Evolutionary conservation across 768 basidiomycete genomes (phyloP).

Genomic region (Lanmaoa rubissima): DNA sequence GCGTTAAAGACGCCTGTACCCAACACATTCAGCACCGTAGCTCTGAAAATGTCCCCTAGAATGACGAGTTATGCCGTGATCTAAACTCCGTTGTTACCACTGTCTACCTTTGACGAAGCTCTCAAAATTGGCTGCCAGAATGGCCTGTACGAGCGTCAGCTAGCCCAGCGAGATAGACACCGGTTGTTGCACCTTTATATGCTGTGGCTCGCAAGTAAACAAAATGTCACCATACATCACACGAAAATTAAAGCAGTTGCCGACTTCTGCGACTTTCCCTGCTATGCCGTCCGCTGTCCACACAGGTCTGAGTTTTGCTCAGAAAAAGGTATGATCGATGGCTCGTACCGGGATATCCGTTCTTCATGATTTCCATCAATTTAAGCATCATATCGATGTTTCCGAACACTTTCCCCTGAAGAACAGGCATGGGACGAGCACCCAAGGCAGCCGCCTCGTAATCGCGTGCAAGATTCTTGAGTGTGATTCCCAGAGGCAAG

Average conservation of each 20-base stretch:
- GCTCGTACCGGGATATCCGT: constrained; percentile 50
- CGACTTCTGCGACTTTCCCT: constrained; percentile 34
- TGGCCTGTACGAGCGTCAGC: constrained; percentile 26
- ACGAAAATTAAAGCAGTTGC: constrained; percentile 46
- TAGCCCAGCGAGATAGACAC: neutral
- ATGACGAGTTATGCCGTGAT: neutral
- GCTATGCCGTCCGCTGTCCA: constrained; percentile 43
- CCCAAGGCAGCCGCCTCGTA: constrained; percentile 44
- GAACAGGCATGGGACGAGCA: constrained; percentile 42
- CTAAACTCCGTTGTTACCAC: neutral
- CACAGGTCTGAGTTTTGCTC: neutral
- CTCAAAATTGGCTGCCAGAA: constrained; percentile 55
- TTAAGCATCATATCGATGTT: constrained; percentile 44
- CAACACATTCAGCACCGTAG: constrained; percentile 46
- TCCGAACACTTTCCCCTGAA: constrained; percentile 40
- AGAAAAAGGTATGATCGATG: neutral
- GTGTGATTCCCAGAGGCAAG: constrained; percentile 34
- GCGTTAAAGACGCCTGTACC: constrained; percentile 71
- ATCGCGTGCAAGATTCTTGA: constrained; percentile 30
- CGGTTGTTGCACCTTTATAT: constrained; percentile 42
- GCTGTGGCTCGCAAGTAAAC: constrained; percentile 50
- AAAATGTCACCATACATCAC: constrained; percentile 45
- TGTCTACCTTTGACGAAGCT: constrained; percentile 56
- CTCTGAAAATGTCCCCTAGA: constrained; percentile 36
- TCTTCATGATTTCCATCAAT: constrained; percentile 35